Base-by-base conservation (phyloP, 129 eudicot genomes). In the Flaveria trinervia region DNA sequence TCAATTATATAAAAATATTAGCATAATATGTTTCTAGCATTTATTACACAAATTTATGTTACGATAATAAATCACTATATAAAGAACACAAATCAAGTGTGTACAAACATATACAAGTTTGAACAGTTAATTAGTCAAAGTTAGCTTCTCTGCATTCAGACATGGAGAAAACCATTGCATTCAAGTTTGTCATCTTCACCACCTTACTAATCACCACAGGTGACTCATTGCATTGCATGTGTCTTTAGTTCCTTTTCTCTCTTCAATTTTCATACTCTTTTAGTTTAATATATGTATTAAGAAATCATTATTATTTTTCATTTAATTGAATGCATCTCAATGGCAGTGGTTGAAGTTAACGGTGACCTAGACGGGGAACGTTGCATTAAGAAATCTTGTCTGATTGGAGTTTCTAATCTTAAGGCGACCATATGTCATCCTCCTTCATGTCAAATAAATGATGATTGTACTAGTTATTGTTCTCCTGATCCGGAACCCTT, bases 101-200 rank as follows among this genome's bases (percentile, higher is more conserved):
- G 5, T 5, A 9, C 20, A 52, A 5, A 15, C 22, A 52, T n/a
- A 5, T n/a, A 51, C 57, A 51, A 51, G 57, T 51, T 51, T 51
- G 41, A 36, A 36, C 7, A 36, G 41, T 36, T 4, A 36, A 36
- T 36, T 36, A 36, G 7, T 36, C 7, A 33, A 33, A 33, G 30
- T 28, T 2, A 28, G 41, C 41, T 36, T 36, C 41, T 36, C 41
- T 51, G 9, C 17, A 51, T 18, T 17, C 25, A 17, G 17, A 54
- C 10, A 54, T 54, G 23, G 60, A 54, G 25, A 54, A 54, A 54
- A 22, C 25, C 60, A 54, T 54, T 54, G 11, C 10, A 55, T 55
- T n/a, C 61, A 55, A 55, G 61, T 55, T 55, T 55, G 10, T 55
- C 16, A 55, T 55, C 61, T n/a, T 55, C 11, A 18, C 61, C 61